Conservation (phyloP, 2,329 filamentous ascomycete species). For the Clarireedia homoeocarpa region DNA sequence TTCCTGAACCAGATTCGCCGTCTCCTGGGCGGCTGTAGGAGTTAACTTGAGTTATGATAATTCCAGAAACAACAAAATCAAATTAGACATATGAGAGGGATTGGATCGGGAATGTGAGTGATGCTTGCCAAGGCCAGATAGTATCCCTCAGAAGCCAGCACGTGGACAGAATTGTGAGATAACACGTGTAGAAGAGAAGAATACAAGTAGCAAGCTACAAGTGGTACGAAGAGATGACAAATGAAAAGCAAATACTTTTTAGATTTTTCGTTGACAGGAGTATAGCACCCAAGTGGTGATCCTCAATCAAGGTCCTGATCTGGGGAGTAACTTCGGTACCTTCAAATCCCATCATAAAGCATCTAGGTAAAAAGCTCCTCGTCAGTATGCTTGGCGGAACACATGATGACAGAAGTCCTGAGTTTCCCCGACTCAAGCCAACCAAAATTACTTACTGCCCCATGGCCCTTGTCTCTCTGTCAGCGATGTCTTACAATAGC, state of each 20-base stretch:
- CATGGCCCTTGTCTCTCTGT: constrained; percentile 45
- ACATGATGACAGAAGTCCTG: neutral
- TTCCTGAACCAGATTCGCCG: constrained; percentile 79
- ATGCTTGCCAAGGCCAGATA: too few species aligned
- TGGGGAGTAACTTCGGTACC: constrained; percentile 77
- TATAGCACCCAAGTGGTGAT: constrained; percentile 83
- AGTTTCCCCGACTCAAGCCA: constrained; percentile 39
- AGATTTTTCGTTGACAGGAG: constrained; percentile 77
- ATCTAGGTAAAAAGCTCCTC: neutral
- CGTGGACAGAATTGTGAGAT: neutral
- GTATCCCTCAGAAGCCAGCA: neutral
- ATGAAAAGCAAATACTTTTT: constrained; percentile 50
- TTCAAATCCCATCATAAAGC: constrained; percentile 55
- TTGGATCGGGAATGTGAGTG: neutral
- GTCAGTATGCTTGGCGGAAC: neutral
- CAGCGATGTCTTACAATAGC: constrained; percentile 5
- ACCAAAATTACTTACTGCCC: constrained; percentile 60
- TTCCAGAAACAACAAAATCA: neutral
- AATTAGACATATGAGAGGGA: neutral
- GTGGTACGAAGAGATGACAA: neutral
- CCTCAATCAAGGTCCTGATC: constrained; percentile 71
- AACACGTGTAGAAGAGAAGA: neutral
- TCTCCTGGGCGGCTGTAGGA: constrained; percentile 73
- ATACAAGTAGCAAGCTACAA: neutral
- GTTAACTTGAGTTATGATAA: constrained; percentile 15